Conservation (phyloP, 1,284 basidiomycete genomes). For the Tilletia caries region DNA sequence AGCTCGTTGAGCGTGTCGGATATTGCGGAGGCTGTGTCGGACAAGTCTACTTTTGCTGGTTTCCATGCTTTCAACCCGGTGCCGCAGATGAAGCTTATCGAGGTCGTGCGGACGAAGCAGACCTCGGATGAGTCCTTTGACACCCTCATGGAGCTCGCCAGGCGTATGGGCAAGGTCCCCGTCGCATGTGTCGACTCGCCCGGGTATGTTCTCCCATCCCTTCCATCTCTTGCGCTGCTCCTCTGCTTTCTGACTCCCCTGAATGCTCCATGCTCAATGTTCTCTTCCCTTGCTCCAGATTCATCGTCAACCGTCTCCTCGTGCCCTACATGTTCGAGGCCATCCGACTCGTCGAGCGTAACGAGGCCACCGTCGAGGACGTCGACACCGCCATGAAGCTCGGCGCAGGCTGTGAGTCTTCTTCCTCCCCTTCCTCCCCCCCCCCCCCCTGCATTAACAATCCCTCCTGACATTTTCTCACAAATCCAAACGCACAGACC, state of each 20-base stretch:
- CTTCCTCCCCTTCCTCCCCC: neutral
- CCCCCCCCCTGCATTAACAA: too few species aligned
- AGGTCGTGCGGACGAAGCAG: constrained; percentile 59
- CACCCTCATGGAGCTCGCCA: constrained; percentile 58
- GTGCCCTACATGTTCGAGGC: constrained; percentile 63
- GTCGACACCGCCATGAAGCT: constrained; percentile 64
- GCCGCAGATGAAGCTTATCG: constrained; percentile 61
- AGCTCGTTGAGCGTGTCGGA: constrained; percentile 59
- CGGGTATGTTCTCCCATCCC: constrained; percentile 20
- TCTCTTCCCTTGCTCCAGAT: constrained; percentile 41
- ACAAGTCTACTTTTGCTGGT: constrained; percentile 43
- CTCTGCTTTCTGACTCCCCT: neutral
- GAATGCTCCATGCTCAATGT: neutral
- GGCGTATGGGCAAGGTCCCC: constrained; percentile 60
- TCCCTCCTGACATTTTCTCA: neutral
- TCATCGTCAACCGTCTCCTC: constrained; percentile 60
- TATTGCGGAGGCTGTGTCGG: constrained; percentile 55
- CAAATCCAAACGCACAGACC: constrained; percentile 43
- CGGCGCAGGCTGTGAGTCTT: constrained; percentile 59
- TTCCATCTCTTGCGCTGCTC: neutral
- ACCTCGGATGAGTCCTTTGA: constrained; percentile 59
- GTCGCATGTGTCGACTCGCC: constrained; percentile 60
- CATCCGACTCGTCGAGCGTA: constrained; percentile 62
- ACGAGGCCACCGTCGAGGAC: constrained; percentile 62
- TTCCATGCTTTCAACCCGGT: constrained; percentile 61